These are phyloP conservation scores for Madurella mycetomatis DNA, from an alignment of 2,329 filamentous ascomycete genomes.

Conservation along the genomic window DNA sequence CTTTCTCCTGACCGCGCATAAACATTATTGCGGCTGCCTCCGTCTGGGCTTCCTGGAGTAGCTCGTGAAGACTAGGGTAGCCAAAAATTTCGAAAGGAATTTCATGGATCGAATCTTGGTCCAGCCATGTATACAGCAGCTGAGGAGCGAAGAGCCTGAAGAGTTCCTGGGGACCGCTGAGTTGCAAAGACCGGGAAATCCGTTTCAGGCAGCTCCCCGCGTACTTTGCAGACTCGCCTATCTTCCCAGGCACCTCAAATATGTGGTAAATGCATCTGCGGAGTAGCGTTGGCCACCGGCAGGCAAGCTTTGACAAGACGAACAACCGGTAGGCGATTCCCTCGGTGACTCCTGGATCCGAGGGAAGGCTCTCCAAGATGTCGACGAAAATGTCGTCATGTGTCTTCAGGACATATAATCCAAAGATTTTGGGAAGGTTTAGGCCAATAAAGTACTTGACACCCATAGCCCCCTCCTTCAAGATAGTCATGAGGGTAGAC, in stretches of 20 bases:
- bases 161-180: conserved; percentile 64
- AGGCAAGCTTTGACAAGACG: conserved; percentile 71
- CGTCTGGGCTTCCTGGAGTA: conserved; percentile 66
- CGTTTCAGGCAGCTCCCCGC: conserved; percentile 66
- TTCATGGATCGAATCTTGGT: conserved; percentile 58
- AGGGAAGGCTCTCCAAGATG: conserved; percentile 73
- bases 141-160: conserved; percentile 86
- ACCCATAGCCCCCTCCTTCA: conserved; percentile 60
- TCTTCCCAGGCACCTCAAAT: conserved; percentile 79
- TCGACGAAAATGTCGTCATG: conserved; percentile 85
- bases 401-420: conserved; percentile 71
- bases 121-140: conserved; percentile 85
- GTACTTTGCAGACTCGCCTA: conserved; percentile 61
- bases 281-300: conserved; percentile 79
- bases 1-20: conserved; percentile 70
- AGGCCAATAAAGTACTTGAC: conserved; percentile 74
- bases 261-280: conserved; percentile 88
- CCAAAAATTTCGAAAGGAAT: conserved; percentile 86
- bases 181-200: conserved; percentile 60
- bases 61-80: conserved; percentile 62
- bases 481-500: conserved; percentile 69
- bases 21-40: conserved; percentile 77
- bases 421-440: conserved; percentile 69
- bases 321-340: conserved; percentile 81
- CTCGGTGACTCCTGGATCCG: conserved; percentile 65